Conservation (phyloP, 2,329 filamentous ascomycete species). For the Moelleriella libera region DNA sequence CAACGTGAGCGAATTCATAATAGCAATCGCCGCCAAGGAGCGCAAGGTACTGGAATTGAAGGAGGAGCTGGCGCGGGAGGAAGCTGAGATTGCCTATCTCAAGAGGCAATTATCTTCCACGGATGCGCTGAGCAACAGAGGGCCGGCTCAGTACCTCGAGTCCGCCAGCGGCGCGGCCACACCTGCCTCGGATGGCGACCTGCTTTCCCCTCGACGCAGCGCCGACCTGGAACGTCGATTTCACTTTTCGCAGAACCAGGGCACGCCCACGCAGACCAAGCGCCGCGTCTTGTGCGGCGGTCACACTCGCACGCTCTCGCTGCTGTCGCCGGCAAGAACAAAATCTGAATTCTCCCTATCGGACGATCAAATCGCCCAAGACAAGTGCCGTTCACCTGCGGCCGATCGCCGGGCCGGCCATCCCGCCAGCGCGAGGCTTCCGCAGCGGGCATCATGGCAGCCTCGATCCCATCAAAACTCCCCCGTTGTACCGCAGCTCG, state of each 20-base stretch:
- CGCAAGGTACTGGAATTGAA: conserved; percentile 77
- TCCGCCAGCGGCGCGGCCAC: conserved; percentile 1
- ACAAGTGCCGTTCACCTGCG: conserved; percentile 11
- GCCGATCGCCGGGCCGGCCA: conserved; percentile 18
- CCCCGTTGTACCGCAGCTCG: conserved; percentile 56
- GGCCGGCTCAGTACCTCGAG: conserved; percentile 17
- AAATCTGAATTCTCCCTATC: conserved; percentile 26
- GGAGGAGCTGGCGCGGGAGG: conserved; percentile 77
- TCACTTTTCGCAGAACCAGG: conserved; percentile 42
- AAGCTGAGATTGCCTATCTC: conserved; percentile 58
- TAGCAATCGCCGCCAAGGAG: conserved; percentile 84
- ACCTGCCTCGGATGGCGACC: conserved; percentile 11
- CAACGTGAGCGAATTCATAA: conserved; percentile 59
- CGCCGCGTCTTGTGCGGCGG: conserved; percentile 56
- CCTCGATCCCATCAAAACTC: conserved; percentile 31
- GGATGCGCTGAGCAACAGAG: conserved; percentile 63
- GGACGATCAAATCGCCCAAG: conserved; percentile 17
- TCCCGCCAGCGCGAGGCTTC: conserved; percentile 23
- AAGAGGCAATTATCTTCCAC: conserved; percentile 75
- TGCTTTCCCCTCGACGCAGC: conserved; percentile 23
- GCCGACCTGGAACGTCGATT: conserved; percentile 62
- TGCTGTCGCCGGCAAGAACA: conserved; percentile 57
- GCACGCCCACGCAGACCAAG: conserved; percentile 25
- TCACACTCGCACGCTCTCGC: conserved; percentile 54
- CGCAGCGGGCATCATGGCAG: conserved; percentile 47